Evolutionary conservation across 2,329 filamentous ascomycete species (phyloP), one percentile per base, ranked within the genome.

Genomic region (Beauveria bassiana): DNA sequence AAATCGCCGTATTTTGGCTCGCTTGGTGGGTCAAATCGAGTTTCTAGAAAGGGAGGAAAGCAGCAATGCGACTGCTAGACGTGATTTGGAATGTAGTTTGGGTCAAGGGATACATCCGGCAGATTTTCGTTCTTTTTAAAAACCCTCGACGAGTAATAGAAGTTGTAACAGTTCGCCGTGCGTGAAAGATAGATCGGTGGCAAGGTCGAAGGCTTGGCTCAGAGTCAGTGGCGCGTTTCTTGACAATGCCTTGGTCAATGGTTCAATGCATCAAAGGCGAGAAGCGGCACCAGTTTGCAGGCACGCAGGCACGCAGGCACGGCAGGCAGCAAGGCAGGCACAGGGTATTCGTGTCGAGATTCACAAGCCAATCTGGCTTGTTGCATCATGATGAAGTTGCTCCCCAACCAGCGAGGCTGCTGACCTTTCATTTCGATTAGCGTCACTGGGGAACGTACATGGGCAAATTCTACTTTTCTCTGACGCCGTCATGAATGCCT

Each of bases 401-500:
- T 34, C 10, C 31, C 31, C 31, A 34, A 40, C 26, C 18, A n/a
- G 12, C 18, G 26, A 28, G 14, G 10, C 43, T 22, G 42, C 40
- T 56, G 53, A 47, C 53, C 22, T 22, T 22, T 34, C 31, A 43
- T 3, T 54, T 24, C 43, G 20, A 34, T 34, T 14, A 34, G 4
- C 40, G 34, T 22, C 40, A 43, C 22, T 10, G 22, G 22, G 22
- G 22, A 22, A 40, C 20, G 20, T 38, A 52, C 24, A 45, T 52
- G 38, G n/a, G 20, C 45, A 24, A 38, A 40, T 31, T 20, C 34
- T 26, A 58, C n/a, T 3, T 50, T 49, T 12, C 20, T 20, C 26
- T 8, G 34, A 26, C 24, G 24, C 43, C 59, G 51, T 61, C 51
- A 61, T 61, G 28, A 51, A 61, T 10, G n/a, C 42, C 51, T 52